phyloP scores from a whole-genome alignment of 192 early-diverging fungal species.

The Gonapodya sp. region DNA sequence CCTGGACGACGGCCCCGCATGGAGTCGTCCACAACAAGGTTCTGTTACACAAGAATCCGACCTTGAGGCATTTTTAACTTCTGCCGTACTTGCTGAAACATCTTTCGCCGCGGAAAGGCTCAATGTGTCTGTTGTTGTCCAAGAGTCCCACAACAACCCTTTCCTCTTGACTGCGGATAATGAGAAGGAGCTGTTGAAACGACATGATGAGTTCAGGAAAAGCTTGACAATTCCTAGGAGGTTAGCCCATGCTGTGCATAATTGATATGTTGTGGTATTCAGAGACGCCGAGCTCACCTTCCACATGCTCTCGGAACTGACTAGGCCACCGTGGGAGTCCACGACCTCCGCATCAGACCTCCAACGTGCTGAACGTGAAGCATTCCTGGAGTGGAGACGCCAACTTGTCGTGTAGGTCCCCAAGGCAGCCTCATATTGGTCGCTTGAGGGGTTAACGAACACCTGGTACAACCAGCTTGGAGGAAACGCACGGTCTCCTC shows the following conservation, averaged over 20 bases:
- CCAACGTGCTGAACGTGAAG: constrained; percentile 69
- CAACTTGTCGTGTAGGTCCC: constrained; percentile 56
- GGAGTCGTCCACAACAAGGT: not conserved
- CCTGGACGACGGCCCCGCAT: not conserved
- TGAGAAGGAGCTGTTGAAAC: constrained; percentile 63
- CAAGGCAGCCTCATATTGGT: constrained; percentile 10
- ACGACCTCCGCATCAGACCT: constrained; percentile 72
- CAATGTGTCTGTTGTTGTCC: constrained; percentile 38
- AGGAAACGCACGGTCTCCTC: constrained; percentile 86
- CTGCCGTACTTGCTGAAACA: constrained; percentile 89
- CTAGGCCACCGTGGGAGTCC: constrained; percentile 72
- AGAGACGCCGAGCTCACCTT: too few relatives aligned
- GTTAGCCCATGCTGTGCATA: constrained; percentile 2
- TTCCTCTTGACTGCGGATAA: constrained; percentile 71
- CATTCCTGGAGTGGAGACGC: constrained; percentile 89
- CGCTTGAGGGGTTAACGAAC: constrained; percentile 15
- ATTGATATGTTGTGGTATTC: not conserved
- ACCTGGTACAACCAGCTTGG: constrained; percentile 43
- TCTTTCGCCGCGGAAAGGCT: constrained; percentile 30
- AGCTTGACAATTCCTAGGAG: constrained; percentile 76
- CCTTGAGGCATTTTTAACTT: constrained; percentile 89
- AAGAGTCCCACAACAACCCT: constrained; percentile 65
- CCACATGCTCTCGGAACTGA: too few relatives aligned
- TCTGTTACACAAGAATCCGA: constrained; percentile 96
- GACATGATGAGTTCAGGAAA: constrained; percentile 66